A percentile compares a stretch with the other conserved stretches of the same genome.
These are phyloP conservation scores for Hypoxylon sp. DNA, from an alignment of 2,329 filamentous ascomycete genomes.

Conservation along the genomic window DNA sequence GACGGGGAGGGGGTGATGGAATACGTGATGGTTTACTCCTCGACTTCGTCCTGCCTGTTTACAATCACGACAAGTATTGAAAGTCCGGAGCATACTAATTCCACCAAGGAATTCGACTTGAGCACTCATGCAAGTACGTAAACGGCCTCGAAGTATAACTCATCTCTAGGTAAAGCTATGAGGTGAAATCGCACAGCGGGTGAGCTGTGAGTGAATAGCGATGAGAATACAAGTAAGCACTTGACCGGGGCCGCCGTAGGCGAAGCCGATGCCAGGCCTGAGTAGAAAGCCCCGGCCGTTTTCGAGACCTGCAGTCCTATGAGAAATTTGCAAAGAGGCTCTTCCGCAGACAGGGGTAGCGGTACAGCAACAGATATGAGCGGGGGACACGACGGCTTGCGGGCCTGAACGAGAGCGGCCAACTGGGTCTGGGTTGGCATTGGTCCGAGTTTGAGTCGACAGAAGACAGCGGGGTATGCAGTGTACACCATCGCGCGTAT, in stretches of 20 bases:
- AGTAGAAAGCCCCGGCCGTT: constrained; percentile 7
- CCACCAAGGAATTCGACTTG: not conserved
- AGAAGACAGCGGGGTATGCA: constrained; percentile 32
- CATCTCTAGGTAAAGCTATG: constrained; percentile 1
- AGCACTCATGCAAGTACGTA: not conserved
- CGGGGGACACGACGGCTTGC: not conserved
- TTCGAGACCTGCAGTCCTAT: constrained; percentile 13
- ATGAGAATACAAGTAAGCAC: constrained; percentile 14
- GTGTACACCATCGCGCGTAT: constrained; percentile 32
- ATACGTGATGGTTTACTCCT: constrained; percentile 20
- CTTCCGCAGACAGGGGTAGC: constrained; percentile 25
- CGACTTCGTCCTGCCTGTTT: constrained; percentile 27
- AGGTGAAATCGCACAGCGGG: constrained; percentile 4
- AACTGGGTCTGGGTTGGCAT: constrained; percentile 8
- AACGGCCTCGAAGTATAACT: not conserved
- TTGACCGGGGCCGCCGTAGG: constrained; percentile 24
- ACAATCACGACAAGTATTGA: constrained; percentile 17
- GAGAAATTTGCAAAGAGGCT: constrained; percentile 26
- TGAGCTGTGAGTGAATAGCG: constrained; percentile 1
- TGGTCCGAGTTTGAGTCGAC: constrained; percentile 16
- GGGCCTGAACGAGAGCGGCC: constrained; percentile 7
- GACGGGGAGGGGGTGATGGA: constrained; percentile 32
- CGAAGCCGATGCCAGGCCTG: constrained; percentile 17
- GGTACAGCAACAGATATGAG: constrained; percentile 10
- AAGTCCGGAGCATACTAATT: constrained; percentile 5